A percentile compares a stretch with the other conserved stretches of the same genome.
Conservation (phyloP, 768 basidiomycete genomes). For the Rhizopogon rudus region DNA sequence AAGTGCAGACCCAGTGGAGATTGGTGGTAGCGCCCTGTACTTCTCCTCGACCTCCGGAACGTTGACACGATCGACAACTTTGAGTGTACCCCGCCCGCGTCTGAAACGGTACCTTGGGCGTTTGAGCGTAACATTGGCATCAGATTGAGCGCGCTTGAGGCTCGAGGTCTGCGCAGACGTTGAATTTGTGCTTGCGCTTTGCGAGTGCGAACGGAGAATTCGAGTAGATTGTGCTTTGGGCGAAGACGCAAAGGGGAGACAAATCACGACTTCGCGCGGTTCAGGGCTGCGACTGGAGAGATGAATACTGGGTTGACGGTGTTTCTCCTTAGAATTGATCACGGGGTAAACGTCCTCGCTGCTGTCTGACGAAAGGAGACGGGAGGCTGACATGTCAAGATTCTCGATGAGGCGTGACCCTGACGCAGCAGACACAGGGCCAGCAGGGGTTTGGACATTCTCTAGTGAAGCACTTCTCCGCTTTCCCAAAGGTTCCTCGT, state of each 20-base stretch:
- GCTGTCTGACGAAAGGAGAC: too few relatives aligned
- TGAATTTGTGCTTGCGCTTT: not conserved
- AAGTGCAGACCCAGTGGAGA: not conserved
- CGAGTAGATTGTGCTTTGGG: constrained; percentile 12
- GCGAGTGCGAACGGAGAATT: constrained; percentile 24
- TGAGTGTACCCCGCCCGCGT: not conserved
- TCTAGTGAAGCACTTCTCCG: not conserved
- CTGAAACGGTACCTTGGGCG: not conserved
- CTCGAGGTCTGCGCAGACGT: not conserved
- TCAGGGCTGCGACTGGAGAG: constrained; percentile 1
- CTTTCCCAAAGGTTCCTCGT: constrained; percentile 6
- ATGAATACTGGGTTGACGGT: constrained; percentile 20
- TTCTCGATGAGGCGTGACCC: too few relatives aligned
- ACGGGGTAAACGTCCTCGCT: not conserved
- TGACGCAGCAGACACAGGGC: too few relatives aligned
- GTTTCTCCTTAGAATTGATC: not conserved
- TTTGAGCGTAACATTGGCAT: not conserved
- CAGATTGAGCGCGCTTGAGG: not conserved
- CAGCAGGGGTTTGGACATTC: too few relatives aligned
- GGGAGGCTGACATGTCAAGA: too few relatives aligned
- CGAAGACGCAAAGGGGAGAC: constrained; percentile 19
- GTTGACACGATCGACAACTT: not conserved
- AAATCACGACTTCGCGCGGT: constrained; percentile 14
- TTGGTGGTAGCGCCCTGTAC: not conserved
- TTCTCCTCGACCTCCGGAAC: not conserved